A percentile compares a stretch with the other conserved stretches of the same genome.
phyloP scores from a whole-genome alignment of 306 rosid species.

The Canavalia gladiata region DNA sequence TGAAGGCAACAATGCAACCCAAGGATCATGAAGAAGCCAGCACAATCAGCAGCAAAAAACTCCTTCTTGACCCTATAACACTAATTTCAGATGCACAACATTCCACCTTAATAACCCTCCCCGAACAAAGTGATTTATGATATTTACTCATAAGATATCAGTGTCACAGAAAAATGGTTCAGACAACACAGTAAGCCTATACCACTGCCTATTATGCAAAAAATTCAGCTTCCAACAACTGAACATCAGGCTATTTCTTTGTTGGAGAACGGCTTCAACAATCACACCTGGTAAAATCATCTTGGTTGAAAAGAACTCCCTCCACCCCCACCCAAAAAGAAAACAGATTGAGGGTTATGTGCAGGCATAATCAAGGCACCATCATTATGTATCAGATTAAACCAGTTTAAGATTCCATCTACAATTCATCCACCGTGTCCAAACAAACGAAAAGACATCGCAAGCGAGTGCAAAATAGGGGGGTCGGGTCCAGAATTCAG shows the following conservation, averaged over 20 bases:
- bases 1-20: slow-evolving; percentile 41
- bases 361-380: slow-evolving; percentile 23
- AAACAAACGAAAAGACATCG: background rate
- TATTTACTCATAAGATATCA: slow-evolving; percentile 16
- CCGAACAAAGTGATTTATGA: slow-evolving; percentile 14
- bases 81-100: slow-evolving; percentile 35
- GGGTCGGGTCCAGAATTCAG: background rate
- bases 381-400: slow-evolving; percentile 2
- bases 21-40: slow-evolving; percentile 5
- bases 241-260: slow-evolving; percentile 9
- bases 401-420: slow-evolving; percentile 22
- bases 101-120: slow-evolving; percentile 21
- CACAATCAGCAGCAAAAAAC: slow-evolving; percentile 29
- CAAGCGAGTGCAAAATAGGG: background rate
- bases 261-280: slow-evolving; percentile 18
- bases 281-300: background rate
- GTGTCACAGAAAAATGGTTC: slow-evolving; percentile 13
- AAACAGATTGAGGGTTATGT: slow-evolving; percentile 7
- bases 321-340: background rate
- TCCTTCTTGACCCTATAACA: slow-evolving; percentile 12
- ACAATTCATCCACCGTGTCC: slow-evolving; percentile 29
- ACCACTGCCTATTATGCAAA: slow-evolving; percentile 7
- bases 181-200: slow-evolving; percentile 23
- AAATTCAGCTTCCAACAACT: slow-evolving; percentile 29
- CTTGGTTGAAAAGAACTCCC: background rate